These are phyloP conservation scores for Thalassiosira hispida DNA, from an alignment of 352 stramenopile species.

Conservation along the genomic window DNA sequence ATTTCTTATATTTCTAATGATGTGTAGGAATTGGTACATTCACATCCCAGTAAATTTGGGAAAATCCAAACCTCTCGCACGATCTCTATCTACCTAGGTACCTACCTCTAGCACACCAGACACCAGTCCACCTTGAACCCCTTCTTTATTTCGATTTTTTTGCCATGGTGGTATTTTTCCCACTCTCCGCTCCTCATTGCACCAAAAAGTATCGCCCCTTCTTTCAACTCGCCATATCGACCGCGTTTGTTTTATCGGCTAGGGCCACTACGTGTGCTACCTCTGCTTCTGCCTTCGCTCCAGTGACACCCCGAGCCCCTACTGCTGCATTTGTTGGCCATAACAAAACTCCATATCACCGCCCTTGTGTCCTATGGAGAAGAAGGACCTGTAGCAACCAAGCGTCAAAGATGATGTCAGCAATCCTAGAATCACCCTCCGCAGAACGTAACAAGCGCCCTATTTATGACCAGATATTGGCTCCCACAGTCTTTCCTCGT, in stretches of 20 bases:
- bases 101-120: too few species aligned
- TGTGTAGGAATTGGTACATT: too few species aligned
- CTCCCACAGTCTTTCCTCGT: conserved; percentile 49
- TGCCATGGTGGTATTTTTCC: too few species aligned
- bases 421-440: conserved; percentile 69
- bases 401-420: neutral
- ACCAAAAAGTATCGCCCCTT: conserved; percentile 1
- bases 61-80: too few species aligned
- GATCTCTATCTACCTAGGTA: too few species aligned
- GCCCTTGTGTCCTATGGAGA: neutral
- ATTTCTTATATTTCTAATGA: too few species aligned
- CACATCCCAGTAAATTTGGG: too few species aligned
- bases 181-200: neutral
- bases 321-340: neutral
- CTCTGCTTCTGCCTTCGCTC: neutral
- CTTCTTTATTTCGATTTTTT: too few species aligned
- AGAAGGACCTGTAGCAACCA: neutral
- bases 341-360: neutral
- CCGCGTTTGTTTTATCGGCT: neutral
- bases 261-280: neutral
- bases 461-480: conserved; percentile 67
- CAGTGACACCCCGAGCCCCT: neutral
- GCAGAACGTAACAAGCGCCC: conserved; percentile 77
- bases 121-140: too few species aligned
- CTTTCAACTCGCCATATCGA: neutral